Percentiles rank a stretch among this genome's conserved stretches.
phyloP scores from a whole-genome alignment of 2,329 filamentous ascomycete genomes.

The Penicillium sp. region DNA sequence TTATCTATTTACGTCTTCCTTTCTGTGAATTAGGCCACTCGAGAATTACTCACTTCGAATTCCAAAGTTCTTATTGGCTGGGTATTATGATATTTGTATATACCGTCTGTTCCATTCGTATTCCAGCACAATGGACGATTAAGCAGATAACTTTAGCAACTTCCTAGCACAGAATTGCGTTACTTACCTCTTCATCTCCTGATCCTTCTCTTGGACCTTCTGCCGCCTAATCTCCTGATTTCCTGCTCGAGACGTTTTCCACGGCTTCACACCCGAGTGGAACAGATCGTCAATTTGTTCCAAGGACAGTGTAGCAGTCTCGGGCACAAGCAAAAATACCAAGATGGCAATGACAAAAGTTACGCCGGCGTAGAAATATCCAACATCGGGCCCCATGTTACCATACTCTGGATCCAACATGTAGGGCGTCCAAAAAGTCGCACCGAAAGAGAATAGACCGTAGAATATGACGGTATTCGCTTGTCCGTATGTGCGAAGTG shows the following conservation, averaged over 20 bases:
- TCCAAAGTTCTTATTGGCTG: not conserved
- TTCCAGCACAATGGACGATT: not conserved
- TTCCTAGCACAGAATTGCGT: not conserved
- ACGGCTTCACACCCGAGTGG: constrained; percentile 19
- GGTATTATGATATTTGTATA: not conserved
- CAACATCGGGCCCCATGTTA: constrained; percentile 29
- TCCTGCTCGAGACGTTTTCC: constrained; percentile 22
- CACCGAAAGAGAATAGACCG: constrained; percentile 24
- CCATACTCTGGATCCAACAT: constrained; percentile 25
- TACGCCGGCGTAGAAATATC: constrained; percentile 29
- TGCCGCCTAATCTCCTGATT: constrained; percentile 16
- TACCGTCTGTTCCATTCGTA: not conserved
- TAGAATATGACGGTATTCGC: constrained; percentile 24
- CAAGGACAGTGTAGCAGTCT: constrained; percentile 25
- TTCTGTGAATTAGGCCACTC: too few relatives aligned
- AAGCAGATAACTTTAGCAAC: not conserved
- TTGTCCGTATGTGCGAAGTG: constrained; percentile 28
- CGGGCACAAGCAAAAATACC: constrained; percentile 23
- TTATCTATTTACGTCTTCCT: not conserved
- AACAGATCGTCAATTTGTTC: constrained; percentile 31
- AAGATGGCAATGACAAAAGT: constrained; percentile 17
- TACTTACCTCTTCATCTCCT: not conserved
- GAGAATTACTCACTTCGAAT: too few relatives aligned
- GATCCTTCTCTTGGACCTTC: not conserved
- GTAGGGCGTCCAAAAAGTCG: constrained; percentile 26